Evolutionary conservation across 192 early-diverging fungal species (phyloP), one percentile per base, ranked within the genome.

Genomic region (Cladochytrium replicatum): DNA sequence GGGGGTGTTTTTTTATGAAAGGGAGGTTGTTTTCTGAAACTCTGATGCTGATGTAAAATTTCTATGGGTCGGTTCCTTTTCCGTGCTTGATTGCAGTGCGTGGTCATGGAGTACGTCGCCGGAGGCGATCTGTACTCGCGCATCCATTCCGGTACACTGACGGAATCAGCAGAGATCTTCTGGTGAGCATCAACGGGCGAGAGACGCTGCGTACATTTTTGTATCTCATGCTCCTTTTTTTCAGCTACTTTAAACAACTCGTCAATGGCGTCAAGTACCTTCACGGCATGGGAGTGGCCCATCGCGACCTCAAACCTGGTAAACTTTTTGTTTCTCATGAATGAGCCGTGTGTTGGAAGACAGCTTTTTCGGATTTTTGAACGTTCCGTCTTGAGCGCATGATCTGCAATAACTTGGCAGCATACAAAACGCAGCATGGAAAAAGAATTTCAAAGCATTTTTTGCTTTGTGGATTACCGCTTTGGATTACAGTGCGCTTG

Each of bases 251-350:
- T 67, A 88, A 86, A 57, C 94, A 98, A 55, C 75, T 98, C 38
- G 72, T 91, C 43, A 54, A 77, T 23, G 95, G 93, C 30, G 75
- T 98, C n/a, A 64, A 79, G 6, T 91, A 98, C 53, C 57, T 98
- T 32, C 95, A 98, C 57, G 74, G 76, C 4, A 78, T 91, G 67
- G 95, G 95, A 50, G 94, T 98, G n/a, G 90, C 89, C 43, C 95
- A 98, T 66, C 81, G 91, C 21, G 91, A 97, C 53, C 64, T 97
- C 46, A 94, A 97, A 50, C 81, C 91, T 15, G 83, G 85, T 42
- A 25, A 4, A 37, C n/a, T n/a, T 27, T 3, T 11, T 21, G n/a
- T 29, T 60, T 6, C 27, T 30, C 17, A 15, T 6, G n/a, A n/a
- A n/a, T n/a, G n/a, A n/a, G n/a, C n/a, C n/a, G n/a, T n/a, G n/a